These are phyloP conservation scores for Coelastrella sp. DNA, from an alignment of 139 green algal species.

Conservation along the genomic window DNA sequence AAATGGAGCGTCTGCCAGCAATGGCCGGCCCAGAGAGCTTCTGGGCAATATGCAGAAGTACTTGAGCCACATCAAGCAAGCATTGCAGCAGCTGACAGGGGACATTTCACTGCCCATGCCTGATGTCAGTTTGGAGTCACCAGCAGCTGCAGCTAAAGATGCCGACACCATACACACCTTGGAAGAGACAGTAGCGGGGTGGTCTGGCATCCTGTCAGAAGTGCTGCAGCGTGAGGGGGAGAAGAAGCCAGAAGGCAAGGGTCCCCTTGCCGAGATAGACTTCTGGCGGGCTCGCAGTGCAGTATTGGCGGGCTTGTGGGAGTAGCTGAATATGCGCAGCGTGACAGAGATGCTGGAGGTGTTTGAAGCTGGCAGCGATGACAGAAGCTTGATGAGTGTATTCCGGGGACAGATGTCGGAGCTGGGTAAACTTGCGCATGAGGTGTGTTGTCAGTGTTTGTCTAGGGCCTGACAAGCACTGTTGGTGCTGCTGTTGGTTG, in stretches of 20 bases:
- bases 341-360: constrained; percentile 71
- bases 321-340: constrained; percentile 86
- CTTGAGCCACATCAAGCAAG: constrained; percentile 73
- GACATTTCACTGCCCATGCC: constrained; percentile 77
- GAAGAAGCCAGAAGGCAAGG: constrained; percentile 70
- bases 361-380: constrained; percentile 73
- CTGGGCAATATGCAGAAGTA: constrained; percentile 81
- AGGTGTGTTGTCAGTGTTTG: constrained; percentile 47
- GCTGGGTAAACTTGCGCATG: constrained; percentile 80
- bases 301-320: constrained; percentile 80
- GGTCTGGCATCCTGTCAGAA: constrained; percentile 59
- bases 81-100: constrained; percentile 78
- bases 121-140: constrained; percentile 57
- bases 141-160: constrained; percentile 60
- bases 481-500: too few relatives aligned
- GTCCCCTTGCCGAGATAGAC: constrained; percentile 90
- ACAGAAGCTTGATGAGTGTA: constrained; percentile 78
- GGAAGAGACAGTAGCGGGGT: constrained; percentile 76
- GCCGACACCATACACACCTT: constrained; percentile 66
- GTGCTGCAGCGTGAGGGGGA: constrained; percentile 71
- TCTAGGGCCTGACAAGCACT: too few relatives aligned
- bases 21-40: constrained; percentile 65
- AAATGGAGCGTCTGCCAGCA: neutral
- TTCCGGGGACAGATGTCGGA: constrained; percentile 80
- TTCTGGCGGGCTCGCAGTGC: constrained; percentile 88